Base-by-base conservation (phyloP, 768 basidiomycete genomes). In the Leccinum subgranulosum region DNA sequence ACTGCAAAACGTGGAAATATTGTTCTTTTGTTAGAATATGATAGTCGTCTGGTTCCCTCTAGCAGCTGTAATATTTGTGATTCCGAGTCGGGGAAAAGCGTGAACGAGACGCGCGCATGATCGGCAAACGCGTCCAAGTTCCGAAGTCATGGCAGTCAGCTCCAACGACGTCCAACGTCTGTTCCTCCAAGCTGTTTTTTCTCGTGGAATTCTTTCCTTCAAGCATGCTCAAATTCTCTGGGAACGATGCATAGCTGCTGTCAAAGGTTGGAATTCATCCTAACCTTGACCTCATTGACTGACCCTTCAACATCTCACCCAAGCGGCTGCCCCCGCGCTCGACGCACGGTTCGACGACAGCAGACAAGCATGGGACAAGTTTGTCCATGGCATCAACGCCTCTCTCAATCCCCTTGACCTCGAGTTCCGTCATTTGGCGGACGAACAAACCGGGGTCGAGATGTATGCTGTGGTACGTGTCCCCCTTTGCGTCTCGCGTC, bases 171-270 rank as follows among this genome's bases (percentile, higher is more conserved):
- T 90, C 4, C 83, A 84, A 60, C 82, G 84, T 36, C 81, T 94
- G 48, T 94, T 90, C 63, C 80, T 94, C 19, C 92, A 94, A 60
- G 84, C 88, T 0, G 74, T 92, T 21, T 74, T 94, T 25, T 90
- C 90, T 21, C 81, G 91, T 17, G 81, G 86, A 15, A 72, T 84
- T 9, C 69, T 94, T 5, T 84, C 90, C n/a, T 77, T 77, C 49
- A 79, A 79, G 21, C 79, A 91, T 3, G 90, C 85, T 0, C 77
- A 83, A 50, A 72, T 78, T 39, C 76, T 94, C 17, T 91, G 87
- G 84, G 73, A 76, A 59, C 86, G 85, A 69, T 88, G 83, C 62
- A 74, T 85, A 19, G 81, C 82, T 31, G 82, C 84, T 0, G 87
- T 92, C 46, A 81, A 82, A 76, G 82, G 92, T 90, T 36, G 36